Evolutionary conservation across 2,329 filamentous ascomycete species (phyloP).

Genomic region (Fusarium fracticaudum): DNA sequence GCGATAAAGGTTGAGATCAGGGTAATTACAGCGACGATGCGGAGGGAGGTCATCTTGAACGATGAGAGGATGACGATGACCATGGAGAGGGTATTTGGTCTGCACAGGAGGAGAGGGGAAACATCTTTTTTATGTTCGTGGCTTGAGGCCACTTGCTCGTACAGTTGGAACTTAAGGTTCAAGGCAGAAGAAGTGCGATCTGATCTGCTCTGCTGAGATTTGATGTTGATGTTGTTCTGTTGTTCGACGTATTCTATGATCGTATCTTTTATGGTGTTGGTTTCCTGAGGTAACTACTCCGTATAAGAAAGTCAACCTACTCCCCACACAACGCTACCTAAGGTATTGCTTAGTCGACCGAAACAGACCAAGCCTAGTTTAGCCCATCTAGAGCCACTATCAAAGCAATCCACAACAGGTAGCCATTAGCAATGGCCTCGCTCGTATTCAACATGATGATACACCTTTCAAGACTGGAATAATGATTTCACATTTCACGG

Average conservation of each 20-base stretch:
- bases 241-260: neutral
- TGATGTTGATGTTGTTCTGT: neutral
- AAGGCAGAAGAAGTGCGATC: neutral
- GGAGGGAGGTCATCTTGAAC: conserved; percentile 19
- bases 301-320: neutral
- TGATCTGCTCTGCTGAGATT: neutral
- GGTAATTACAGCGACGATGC: conserved; percentile 4
- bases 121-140: neutral
- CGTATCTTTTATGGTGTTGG: neutral
- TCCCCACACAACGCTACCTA: neutral
- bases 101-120: neutral
- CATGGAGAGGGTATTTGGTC: neutral
- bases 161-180: neutral
- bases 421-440: neutral
- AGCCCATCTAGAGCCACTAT: neutral
- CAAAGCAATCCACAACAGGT: neutral
- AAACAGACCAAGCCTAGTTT: neutral
- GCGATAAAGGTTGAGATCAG: conserved; percentile 10
- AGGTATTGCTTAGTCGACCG: neutral
- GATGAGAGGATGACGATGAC: conserved; percentile 9
- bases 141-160: neutral
- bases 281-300: neutral
- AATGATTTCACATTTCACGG: neutral
- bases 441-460: neutral
- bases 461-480: neutral